Evolutionary conservation across 1,284 basidiomycete species (phyloP), one percentile per base, ranked within the genome.

Genomic region (Ceraceosorus guamensis): DNA sequence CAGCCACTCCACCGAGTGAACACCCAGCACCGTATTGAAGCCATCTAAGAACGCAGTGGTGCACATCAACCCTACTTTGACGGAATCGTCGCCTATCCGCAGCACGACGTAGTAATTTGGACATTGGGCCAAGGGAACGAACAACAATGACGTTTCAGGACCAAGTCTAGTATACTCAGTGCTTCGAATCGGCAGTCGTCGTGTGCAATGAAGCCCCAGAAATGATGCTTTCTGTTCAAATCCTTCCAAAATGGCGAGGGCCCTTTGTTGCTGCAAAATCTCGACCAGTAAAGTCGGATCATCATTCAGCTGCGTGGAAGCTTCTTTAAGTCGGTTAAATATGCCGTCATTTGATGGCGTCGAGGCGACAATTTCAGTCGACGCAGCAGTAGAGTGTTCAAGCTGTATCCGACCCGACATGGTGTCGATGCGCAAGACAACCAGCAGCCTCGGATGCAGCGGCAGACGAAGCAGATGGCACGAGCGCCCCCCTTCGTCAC

Each of bases 111-210:
- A 70, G 55, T 65, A 70, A 49, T 56, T 61, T 2, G 65, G 62
- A 39, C 62, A 67, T 47, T 52, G 59, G 31, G 56, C 57, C 46
- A 70, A 44, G 7, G 64, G 59, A 16, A 70, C 51, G 56, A 60
- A 70, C 14, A 68, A 55, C 16, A 63, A 50, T 8, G 56, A 46
- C 2, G 58, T 48, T 16, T 56, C 52, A 7, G 65, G 55, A 3
- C 60, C 62, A 18, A 70, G 60, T 49, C 68, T 65, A 56, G 54
- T 53, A 47, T 67, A 55, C 31, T 70, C 68, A 13, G 55, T 57
- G 31, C 56, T 50, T 1, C 79, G 72, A 66, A 89, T 83, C 67
- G 87, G 86, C 35, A 87, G 83, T n/a, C 79, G 76, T 24, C 83
- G 82, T 74, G 83, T 87, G 51, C 80, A 82, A 66, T 84, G 84